These are phyloP conservation scores for Apophysomyces trapeziformis DNA, from an alignment of 371 early-diverging fungal species.

Conservation along the genomic window DNA sequence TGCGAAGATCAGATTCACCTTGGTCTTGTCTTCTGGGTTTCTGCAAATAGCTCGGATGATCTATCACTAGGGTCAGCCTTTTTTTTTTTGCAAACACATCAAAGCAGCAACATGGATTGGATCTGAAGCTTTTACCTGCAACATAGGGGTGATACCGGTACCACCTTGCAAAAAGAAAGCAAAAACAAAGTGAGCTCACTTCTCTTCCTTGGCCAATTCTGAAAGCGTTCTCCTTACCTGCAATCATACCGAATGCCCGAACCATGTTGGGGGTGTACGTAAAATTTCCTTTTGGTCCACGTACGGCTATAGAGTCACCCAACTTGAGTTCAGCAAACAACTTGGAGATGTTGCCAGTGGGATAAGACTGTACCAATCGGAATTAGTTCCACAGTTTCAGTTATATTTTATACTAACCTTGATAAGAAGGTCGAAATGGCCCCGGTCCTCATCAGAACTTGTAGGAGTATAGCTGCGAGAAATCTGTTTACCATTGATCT, in stretches of 20 bases:
- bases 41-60: slow-evolving; percentile 82
- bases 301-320: slow-evolving; percentile 83
- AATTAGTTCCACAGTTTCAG: neutral
- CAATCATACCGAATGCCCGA: slow-evolving; percentile 77
- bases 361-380: slow-evolving; percentile 69
- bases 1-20: slow-evolving; percentile 86
- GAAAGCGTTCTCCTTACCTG: slow-evolving; percentile 39
- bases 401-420: slow-evolving; percentile 64
- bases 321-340: slow-evolving; percentile 72
- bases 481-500: slow-evolving; percentile 85
- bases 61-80: slow-evolving; percentile 26
- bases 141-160: slow-evolving; percentile 96
- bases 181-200: slow-evolving; percentile 6
- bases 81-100: neutral
- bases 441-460: slow-evolving; percentile 80
- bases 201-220: neutral
- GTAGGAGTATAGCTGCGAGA: slow-evolving; percentile 95
- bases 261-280: slow-evolving; percentile 86
- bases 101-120: neutral
- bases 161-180: slow-evolving; percentile 38
- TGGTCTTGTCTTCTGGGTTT: slow-evolving; percentile 86
- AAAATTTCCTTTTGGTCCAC: slow-evolving; percentile 94
- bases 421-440: slow-evolving; percentile 90
- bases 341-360: slow-evolving; percentile 85
- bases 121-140: slow-evolving; percentile 57